Evolutionary conservation across 1,139 yeast genomes (phyloP).

Genomic region (Geotrichum candidum): DNA sequence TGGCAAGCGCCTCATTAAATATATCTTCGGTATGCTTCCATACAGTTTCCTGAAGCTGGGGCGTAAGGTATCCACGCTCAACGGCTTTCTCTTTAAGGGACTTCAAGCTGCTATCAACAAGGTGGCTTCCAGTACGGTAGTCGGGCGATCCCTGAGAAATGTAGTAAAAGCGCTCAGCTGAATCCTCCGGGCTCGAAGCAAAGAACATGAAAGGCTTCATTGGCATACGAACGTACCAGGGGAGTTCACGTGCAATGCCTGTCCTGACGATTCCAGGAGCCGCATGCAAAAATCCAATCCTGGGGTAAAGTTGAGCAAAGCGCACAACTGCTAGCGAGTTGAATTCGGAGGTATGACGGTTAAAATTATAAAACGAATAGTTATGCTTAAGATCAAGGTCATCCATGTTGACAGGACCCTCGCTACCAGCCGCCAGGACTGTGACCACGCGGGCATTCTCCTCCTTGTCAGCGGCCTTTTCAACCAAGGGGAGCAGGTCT

Average conservation of each 20-base stretch:
- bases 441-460: conserved; percentile 31
- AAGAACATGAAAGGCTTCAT: conserved; percentile 8
- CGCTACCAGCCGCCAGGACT: conserved; percentile 30
- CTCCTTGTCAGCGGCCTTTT: conserved; percentile 23
- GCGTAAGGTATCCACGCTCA: conserved; percentile 22
- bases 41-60: conserved; percentile 27
- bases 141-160: conserved; percentile 23
- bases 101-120: conserved; percentile 21
- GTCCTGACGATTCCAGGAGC: conserved; percentile 32
- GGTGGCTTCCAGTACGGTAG: conserved; percentile 23
- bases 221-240: conserved; percentile 24
- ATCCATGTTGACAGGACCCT: conserved; percentile 24
- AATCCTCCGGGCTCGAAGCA: conserved; percentile 20
- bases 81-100: conserved; percentile 20
- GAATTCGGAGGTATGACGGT: conserved; percentile 21
- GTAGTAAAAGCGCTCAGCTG: conserved; percentile 27
- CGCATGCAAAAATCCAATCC: conserved; percentile 28
- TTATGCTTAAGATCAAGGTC: conserved; percentile 26
- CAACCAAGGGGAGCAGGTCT: conserved; percentile 27
- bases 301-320: conserved; percentile 28
- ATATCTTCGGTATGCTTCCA: conserved; percentile 29
- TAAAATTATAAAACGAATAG: conserved; percentile 16
- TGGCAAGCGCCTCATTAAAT: conserved; percentile 3
- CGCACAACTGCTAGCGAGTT: conserved; percentile 26
- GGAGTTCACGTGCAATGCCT: conserved; percentile 24